Evolutionary conservation across 768 basidiomycete genomes (phyloP), one percentile per base, ranked within the genome.

Genomic region (Calocybe cyanea): DNA sequence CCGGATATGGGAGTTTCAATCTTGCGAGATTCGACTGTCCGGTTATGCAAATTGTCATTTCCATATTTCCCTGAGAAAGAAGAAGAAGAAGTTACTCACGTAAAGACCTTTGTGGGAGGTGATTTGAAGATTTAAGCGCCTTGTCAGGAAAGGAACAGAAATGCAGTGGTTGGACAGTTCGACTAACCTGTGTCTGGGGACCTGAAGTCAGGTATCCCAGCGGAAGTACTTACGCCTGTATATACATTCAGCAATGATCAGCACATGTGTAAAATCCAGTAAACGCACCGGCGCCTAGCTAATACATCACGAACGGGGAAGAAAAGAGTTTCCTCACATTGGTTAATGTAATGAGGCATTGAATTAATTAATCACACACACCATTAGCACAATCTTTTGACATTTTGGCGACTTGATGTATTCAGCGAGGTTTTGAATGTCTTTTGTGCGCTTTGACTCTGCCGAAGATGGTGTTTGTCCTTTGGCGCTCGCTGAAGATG

Each of bases 191-290:
- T 93, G 18, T 82, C 78, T 0, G 89, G 87, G 8, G 87, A 88
- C 50, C 93, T 71, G 62, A 94, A 96, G 64, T 96, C 92, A 10
- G 92, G 92, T 20, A 91, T 92, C 5, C 87, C 87, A 43, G 87
- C 87, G 21, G 84, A 74, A 5, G 87, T 90, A 51, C 83, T 86
- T 38, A 89, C 75, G 14, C 87, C 87, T 83, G 24, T 41, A 14
- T 19, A 36, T 15, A 23, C 33, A 42, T 24, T 17, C 8, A 15
- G 33, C 21, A 21, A 23, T 31, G 41, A 28, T 17, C 8, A 15
- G 33, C 21, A 21, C 31, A 2, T 19, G 7, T 25, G 36, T 33
- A 6, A 25, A 19, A 23, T 31, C 25, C n/a, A 19, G 28, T 37
- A 38, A 30, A 53, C 74, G 53, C 55, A 85, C 84, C 85, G 49